Percentiles rank a stretch among this genome's conserved stretches.
Evolutionary conservation across 768 basidiomycete species (phyloP).

Genomic region (Chalciporus pseudorubinellus): DNA sequence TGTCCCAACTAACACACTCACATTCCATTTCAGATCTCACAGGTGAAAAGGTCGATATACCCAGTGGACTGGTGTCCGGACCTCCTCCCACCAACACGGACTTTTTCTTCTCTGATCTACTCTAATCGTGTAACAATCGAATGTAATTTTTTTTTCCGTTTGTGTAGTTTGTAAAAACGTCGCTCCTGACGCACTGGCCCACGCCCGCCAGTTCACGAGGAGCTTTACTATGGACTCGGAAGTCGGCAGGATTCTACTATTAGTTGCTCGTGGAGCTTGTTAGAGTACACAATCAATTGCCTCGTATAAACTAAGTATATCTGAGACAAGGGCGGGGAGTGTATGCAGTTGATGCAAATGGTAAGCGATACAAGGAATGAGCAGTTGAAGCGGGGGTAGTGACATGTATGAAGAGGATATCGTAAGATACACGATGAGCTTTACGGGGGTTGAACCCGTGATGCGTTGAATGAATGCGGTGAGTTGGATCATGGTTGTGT

Average conservation of each 20-base stretch:
- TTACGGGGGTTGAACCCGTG: constrained; percentile 90
- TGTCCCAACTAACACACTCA: neutral
- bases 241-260: constrained; percentile 16
- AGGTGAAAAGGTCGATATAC: constrained; percentile 88
- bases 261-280: constrained; percentile 22
- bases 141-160: constrained; percentile 10
- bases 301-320: constrained; percentile 18
- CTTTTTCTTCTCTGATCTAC: constrained; percentile 79
- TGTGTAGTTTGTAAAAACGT: constrained; percentile 3
- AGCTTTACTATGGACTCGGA: neutral
- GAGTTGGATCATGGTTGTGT: constrained; percentile 29
- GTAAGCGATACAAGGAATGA: constrained; percentile 22
- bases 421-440: constrained; percentile 30
- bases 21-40: constrained; percentile 61
- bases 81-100: constrained; percentile 77
- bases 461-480: constrained; percentile 33
- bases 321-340: constrained; percentile 9
- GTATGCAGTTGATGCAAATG: constrained; percentile 64
- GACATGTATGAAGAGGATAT: constrained; percentile 20
- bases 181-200: neutral
- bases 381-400: constrained; percentile 28
- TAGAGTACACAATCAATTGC: constrained; percentile 19
- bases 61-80: constrained; percentile 73
- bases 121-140: constrained; percentile 21
- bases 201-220: neutral